Conservation (phyloP, 345 rosid species). For the Brassica nigra region DNA sequence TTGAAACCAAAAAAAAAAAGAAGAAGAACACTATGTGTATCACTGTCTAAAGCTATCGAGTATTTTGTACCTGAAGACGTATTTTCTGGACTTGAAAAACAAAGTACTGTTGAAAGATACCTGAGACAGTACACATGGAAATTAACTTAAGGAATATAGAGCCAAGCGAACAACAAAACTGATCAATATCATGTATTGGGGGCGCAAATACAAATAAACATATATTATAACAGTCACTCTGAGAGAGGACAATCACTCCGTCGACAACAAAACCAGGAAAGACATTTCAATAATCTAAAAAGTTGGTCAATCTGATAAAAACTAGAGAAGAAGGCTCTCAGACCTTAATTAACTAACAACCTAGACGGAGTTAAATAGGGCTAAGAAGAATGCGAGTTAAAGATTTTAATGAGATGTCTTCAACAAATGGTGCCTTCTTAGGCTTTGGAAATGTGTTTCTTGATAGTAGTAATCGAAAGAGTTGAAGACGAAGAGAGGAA, state of each 20-base stretch:
- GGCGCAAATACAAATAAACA: background rate
- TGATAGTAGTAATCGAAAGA: background rate
- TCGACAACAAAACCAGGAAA: background rate
- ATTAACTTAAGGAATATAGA: background rate
- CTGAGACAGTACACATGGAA: slow-evolving; percentile 44
- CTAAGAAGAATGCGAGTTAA: background rate
- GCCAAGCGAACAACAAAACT: background rate
- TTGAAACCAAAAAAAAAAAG: background rate
- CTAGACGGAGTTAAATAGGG: slow-evolving; percentile 1
- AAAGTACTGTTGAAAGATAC: slow-evolving; percentile 80
- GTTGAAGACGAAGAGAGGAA: background rate
- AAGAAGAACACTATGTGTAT: background rate
- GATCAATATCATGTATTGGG: background rate
- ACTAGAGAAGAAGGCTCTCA: background rate
- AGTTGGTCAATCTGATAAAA: background rate
- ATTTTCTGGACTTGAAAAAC: slow-evolving; percentile 93
- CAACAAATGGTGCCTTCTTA: background rate
- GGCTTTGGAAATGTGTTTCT: background rate
- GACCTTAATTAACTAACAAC: slow-evolving; percentile 6
- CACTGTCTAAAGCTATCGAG: background rate
- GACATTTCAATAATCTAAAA: background rate
- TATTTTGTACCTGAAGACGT: slow-evolving; percentile 69
- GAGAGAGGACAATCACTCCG: background rate
- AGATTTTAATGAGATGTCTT: background rate
- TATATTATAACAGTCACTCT: background rate